phyloP scores from a whole-genome alignment of 495 filamentous ascomycete species.

The Aspergillus asperescens region DNA sequence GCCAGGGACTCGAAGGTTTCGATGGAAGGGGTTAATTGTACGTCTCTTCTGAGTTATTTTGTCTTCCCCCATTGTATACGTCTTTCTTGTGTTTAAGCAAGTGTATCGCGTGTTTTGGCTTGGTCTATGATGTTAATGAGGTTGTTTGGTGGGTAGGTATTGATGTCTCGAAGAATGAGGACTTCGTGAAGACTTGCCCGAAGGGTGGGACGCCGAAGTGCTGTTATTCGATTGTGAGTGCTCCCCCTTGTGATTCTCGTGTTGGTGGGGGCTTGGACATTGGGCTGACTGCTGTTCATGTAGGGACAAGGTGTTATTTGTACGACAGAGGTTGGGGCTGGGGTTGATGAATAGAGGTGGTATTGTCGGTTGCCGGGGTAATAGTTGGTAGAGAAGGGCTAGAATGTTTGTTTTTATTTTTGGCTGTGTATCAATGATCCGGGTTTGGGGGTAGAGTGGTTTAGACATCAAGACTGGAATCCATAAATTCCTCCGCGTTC shows the following conservation, averaged over 20 bases:
- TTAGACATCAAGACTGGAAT: conserved; percentile 1
- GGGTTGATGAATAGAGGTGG: neutral
- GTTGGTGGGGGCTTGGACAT: neutral
- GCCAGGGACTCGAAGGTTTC: conserved; percentile 18
- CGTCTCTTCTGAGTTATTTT: neutral
- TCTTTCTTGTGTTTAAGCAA: neutral
- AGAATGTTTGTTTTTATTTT: too few species aligned
- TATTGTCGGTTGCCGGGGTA: neutral
- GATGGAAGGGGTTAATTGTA: conserved; percentile 30
- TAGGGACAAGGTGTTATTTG: conserved; percentile 5
- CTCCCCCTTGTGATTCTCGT: neutral
- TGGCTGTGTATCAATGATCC: neutral
- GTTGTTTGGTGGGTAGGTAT: conserved; percentile 3
- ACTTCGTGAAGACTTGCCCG: conserved; percentile 9
- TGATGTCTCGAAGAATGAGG: neutral
- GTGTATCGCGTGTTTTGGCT: too few species aligned
- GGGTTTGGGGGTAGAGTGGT: neutral
- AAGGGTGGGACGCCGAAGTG: conserved; percentile 13
- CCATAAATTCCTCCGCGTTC: conserved; percentile 44
- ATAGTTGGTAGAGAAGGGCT: neutral
- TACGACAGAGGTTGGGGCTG: conserved; percentile 1
- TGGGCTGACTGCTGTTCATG: neutral
- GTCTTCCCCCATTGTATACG: neutral
- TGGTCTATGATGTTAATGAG: conserved; percentile 5
- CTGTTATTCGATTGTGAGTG: conserved; percentile 21